Conservation (phyloP, 805 yeast species). For the Clavispora carvajalis region DNA sequence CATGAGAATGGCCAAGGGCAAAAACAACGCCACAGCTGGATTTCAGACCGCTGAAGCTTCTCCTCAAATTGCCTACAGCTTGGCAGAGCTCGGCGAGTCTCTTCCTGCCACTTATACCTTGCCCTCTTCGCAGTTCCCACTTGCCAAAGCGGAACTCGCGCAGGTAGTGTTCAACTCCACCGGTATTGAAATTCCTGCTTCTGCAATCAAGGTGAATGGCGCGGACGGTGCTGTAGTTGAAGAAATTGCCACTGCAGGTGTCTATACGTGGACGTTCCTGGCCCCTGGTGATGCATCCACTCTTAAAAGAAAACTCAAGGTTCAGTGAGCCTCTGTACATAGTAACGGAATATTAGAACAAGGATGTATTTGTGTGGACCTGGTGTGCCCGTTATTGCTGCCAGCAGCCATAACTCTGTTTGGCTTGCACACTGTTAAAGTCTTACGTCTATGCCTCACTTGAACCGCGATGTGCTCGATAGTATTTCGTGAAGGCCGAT, state of each 20-base stretch:
- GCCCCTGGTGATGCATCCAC: slow-evolving; percentile 22
- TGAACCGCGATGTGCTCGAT: neutral
- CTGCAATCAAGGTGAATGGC: slow-evolving; percentile 17
- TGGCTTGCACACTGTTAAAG: too few relatives aligned
- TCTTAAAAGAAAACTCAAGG: slow-evolving; percentile 13
- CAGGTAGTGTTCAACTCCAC: slow-evolving; percentile 22
- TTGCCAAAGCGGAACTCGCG: slow-evolving; percentile 22
- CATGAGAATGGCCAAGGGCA: slow-evolving; percentile 18
- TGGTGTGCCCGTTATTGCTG: neutral
- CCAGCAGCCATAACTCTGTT: too few relatives aligned
- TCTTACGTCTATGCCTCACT: neutral
- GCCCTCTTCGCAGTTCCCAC: slow-evolving; percentile 18
- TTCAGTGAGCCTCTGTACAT: slow-evolving; percentile 14
- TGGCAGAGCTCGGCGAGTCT: slow-evolving; percentile 27
- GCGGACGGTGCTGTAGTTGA: slow-evolving; percentile 8
- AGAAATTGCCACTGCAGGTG: slow-evolving; percentile 22
- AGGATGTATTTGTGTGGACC: neutral
- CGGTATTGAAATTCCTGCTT: slow-evolving; percentile 27
- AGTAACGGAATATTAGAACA: neutral
- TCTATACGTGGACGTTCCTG: slow-evolving; percentile 22
- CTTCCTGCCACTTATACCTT: slow-evolving; percentile 24
- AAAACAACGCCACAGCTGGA: slow-evolving; percentile 1
- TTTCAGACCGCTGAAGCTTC: slow-evolving; percentile 12
- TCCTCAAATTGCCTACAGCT: slow-evolving; percentile 16
- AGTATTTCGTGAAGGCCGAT: too few relatives aligned